These are phyloP conservation scores for Carex littledalei DNA, from an alignment of 176 grass and related monocot genomes.

Conservation along the genomic window DNA sequence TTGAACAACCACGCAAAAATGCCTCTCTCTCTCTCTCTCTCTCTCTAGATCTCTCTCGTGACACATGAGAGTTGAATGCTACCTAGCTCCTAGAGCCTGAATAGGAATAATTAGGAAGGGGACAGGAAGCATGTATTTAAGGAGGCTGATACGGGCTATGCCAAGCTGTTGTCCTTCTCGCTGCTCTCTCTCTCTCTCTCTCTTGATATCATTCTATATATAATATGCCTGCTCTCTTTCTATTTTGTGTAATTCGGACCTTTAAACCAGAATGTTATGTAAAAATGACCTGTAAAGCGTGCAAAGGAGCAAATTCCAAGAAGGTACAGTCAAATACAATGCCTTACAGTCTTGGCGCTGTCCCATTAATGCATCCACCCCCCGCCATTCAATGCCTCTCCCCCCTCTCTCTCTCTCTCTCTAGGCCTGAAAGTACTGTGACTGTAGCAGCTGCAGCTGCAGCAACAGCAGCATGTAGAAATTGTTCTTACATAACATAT, in stretches of 20 bases:
- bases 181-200: background rate
- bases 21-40: background rate
- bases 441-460: conserved; percentile 1
- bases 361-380: conserved; percentile 28
- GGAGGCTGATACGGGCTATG: conserved; percentile 23
- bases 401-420: conserved; percentile 4
- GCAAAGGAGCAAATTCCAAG: conserved; percentile 25
- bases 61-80: conserved; percentile 16
- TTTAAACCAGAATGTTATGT: conserved; percentile 8
- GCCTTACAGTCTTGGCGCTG: conserved; percentile 21
- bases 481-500: conserved; percentile 21
- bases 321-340: conserved; percentile 23
- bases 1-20: background rate
- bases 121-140: conserved; percentile 22
- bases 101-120: conserved; percentile 17
- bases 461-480: conserved; percentile 9
- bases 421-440: conserved; percentile 18
- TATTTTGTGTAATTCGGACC: background rate
- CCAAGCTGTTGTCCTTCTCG: conserved; percentile 3
- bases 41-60: background rate
- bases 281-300: conserved; percentile 5
- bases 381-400: conserved; percentile 28
- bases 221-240: background rate
- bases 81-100: conserved; percentile 19
- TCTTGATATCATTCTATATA: background rate